These are phyloP conservation scores for Xylaria sp. DNA, from an alignment of 2,329 filamentous ascomycete species.

Conservation along the genomic window DNA sequence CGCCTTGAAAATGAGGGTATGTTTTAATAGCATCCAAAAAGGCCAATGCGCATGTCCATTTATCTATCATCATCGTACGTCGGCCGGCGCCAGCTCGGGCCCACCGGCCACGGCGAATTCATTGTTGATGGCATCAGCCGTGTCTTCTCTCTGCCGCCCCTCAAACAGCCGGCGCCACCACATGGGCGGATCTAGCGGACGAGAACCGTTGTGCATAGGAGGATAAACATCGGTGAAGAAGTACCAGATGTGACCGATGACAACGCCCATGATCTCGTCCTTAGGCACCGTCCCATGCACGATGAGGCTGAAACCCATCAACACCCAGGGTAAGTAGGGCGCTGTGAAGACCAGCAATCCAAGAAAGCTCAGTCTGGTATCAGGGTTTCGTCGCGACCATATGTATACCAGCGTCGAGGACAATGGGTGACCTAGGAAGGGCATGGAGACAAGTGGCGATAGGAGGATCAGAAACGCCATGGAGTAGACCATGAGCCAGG, in stretches of 20 bases:
- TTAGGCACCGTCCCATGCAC: slow-evolving; percentile 90
- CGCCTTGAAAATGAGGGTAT: slow-evolving; percentile 45
- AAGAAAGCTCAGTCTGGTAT: slow-evolving; percentile 88
- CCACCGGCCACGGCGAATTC: slow-evolving; percentile 70
- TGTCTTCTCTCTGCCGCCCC: slow-evolving; percentile 60
- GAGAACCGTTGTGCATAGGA: slow-evolving; percentile 83
- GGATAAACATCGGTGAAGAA: slow-evolving; percentile 98
- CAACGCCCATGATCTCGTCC: slow-evolving; percentile 94
- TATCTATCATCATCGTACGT: slow-evolving; percentile 45
- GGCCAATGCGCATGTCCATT: slow-evolving; percentile 13
- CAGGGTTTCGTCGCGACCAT: slow-evolving; percentile 94
- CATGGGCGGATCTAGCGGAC: slow-evolving; percentile 86
- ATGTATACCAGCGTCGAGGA: slow-evolving; percentile 97
- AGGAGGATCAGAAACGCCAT: slow-evolving; percentile 81
- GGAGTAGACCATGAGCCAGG: slow-evolving; percentile 91
- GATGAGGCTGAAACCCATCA: slow-evolving; percentile 92
- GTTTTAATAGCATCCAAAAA: slow-evolving; percentile 31
- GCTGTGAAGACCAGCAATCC: slow-evolving; percentile 92
- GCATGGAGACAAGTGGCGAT: slow-evolving; percentile 88
- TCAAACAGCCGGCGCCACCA: slow-evolving; percentile 93
- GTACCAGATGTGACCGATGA: slow-evolving; percentile 97
- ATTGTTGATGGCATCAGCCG: slow-evolving; percentile 67
- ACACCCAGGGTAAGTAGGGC: slow-evolving; percentile 94
- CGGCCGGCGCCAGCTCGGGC: slow-evolving; percentile 67
- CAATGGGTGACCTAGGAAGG: slow-evolving; percentile 92